Percentiles rank a stretch among this genome's conserved stretches.
Evolutionary conservation across 1,139 yeast genomes (phyloP).

Genomic region (Wickerhamomyces sp.): DNA sequence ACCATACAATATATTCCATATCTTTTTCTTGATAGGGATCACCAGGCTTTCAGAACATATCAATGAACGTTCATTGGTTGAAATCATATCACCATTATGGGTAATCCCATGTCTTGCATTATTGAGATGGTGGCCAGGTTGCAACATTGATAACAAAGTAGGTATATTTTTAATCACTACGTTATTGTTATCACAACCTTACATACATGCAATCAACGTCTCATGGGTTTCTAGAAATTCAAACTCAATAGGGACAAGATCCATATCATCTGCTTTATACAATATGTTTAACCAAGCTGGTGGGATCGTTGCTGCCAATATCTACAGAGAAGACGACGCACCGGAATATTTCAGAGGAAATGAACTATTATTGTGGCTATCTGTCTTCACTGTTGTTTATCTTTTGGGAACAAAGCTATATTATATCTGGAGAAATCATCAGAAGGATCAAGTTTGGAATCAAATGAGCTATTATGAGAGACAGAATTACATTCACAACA

Average conservation of each 20-base stretch:
- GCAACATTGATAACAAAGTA: conserved; percentile 39
- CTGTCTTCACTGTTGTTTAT: conserved; percentile 25
- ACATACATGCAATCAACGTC: conserved; percentile 49
- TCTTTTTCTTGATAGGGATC: conserved; percentile 33
- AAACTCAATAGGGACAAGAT: conserved; percentile 51
- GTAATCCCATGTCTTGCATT: conserved; percentile 36
- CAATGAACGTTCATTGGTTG: conserved; percentile 33
- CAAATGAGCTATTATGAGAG: conserved; percentile 36
- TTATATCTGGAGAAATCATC: conserved; percentile 37
- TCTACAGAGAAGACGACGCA: conserved; percentile 51
- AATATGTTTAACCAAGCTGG: conserved; percentile 61
- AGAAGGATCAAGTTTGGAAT: conserved; percentile 36
- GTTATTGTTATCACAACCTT: conserved; percentile 37
- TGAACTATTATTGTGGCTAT: conserved; percentile 35
- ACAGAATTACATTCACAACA: conserved; percentile 31
- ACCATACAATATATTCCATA: conserved; percentile 38
- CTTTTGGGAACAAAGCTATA: conserved; percentile 29
- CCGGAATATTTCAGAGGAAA: conserved; percentile 60
- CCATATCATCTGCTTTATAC: conserved; percentile 56
- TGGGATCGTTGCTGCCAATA: conserved; percentile 44
- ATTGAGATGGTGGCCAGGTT: conserved; percentile 46
- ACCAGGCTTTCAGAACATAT: conserved; percentile 39
- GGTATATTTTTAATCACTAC: conserved; percentile 44
- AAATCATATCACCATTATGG: conserved; percentile 35
- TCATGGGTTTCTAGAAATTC: conserved; percentile 60